A percentile compares a stretch with the other conserved stretches of the same genome.
These are phyloP conservation scores for Cinnamomum micranthum DNA, from an alignment of 164 flowering plant genomes.

Conservation along the genomic window DNA sequence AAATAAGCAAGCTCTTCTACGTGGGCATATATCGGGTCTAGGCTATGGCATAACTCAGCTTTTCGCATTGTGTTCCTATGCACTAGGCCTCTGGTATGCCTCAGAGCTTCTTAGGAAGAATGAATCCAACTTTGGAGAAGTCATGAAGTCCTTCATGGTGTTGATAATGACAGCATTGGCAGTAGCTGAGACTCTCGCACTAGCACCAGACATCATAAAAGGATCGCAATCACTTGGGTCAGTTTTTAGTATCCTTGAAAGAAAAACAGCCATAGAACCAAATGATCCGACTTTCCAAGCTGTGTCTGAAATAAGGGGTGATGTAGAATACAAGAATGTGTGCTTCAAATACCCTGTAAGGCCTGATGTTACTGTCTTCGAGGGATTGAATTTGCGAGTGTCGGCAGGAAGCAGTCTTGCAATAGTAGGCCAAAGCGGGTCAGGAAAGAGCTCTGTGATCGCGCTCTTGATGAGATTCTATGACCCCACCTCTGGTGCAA, in stretches of 20 bases:
- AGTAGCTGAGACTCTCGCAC: constrained; percentile 73
- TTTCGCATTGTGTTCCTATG: constrained; percentile 57
- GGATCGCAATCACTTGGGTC: constrained; percentile 67
- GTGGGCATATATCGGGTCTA: constrained; percentile 75
- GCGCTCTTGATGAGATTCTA: constrained; percentile 63
- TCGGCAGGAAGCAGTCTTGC: constrained; percentile 63
- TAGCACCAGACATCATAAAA: constrained; percentile 59
- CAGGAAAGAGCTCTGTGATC: constrained; percentile 76
- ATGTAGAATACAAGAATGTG: constrained; percentile 55
- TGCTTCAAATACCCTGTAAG: constrained; percentile 61
- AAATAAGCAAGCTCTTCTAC: constrained; percentile 40
- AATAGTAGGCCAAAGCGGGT: constrained; percentile 87
- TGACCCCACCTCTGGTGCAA: constrained; percentile 51
- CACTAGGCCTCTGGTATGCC: constrained; percentile 77
- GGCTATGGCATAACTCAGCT: constrained; percentile 64
- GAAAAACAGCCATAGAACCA: constrained; percentile 48
- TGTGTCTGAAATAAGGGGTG: constrained; percentile 46
- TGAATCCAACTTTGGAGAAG: constrained; percentile 51
- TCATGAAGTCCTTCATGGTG: constrained; percentile 68
- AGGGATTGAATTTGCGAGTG: constrained; percentile 40
- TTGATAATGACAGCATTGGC: constrained; percentile 55
- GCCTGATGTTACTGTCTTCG: constrained; percentile 50
- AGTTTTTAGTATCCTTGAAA: constrained; percentile 52
- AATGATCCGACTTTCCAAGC: constrained; percentile 31
- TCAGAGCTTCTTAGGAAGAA: constrained; percentile 46